Evolutionary conservation across 2,329 filamentous ascomycete species (phyloP), one percentile per base, ranked within the genome.

Genomic region (Diaporthe batatas): DNA sequence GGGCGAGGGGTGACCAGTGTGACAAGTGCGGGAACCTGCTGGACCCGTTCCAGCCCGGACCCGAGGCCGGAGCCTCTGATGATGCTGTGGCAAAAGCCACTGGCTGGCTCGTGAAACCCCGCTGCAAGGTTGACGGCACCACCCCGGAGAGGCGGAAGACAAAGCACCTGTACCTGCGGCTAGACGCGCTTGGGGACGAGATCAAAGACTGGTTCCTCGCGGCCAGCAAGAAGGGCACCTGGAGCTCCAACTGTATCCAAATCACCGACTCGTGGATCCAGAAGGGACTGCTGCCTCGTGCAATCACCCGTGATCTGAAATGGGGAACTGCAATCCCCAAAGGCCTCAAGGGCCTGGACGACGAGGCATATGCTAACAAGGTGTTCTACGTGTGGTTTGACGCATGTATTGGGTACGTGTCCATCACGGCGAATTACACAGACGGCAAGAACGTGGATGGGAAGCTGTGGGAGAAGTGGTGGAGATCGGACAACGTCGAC

Each of bases 391-490:
- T 98, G 74, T 86, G 82, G 82, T 79, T 79, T 59, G 77, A 80
- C 94, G 92, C 94, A 94, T 98, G 80, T 82, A 96, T 98, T 79
- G 95, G 95, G 25, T 98, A 98, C 81, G 92, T 95, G n/a, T 97
- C 94, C 1, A 98, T 98, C 77, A 98, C 95, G 1, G 94, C 94
- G 76, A 95, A 91, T 78, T 97, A 97, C 82, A 98, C 95, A 6
- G 86, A 90, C 70, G 80, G 82, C 18, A 81, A 82, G 69, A 80
- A 87, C 74, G 75, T 81, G 18, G 78, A 79, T 4, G 83, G 85
- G 54, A 88, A 91, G 57, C 88, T 97, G 75, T 98, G 95, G 95
- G 91, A 97, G 85, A 89, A 94, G 79, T 98, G 95, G 95, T 98
- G 95, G 95, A 91, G 93, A 80, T 94, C 94, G 0, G 92, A 97